A percentile compares a stretch with the other conserved stretches of the same genome.
Conservation (phyloP, 2,329 filamentous ascomycete genomes). For the Trichoderma harzianum region DNA sequence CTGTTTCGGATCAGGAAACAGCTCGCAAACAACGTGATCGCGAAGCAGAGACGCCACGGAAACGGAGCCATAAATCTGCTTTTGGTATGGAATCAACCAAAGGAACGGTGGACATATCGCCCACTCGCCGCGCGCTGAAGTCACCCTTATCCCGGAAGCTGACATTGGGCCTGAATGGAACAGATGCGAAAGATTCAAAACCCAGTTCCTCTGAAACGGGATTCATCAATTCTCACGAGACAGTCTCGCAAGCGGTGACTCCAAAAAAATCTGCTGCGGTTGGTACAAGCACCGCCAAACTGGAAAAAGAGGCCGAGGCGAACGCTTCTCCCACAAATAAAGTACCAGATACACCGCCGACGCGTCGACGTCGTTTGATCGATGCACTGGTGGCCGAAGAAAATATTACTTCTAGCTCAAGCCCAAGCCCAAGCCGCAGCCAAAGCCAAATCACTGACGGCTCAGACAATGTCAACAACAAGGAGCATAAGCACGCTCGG, state of each 20-base stretch:
- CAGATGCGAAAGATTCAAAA: background rate
- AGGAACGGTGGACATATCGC: background rate
- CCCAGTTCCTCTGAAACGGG: background rate
- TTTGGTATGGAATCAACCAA: background rate
- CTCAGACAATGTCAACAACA: background rate
- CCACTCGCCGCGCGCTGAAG: background rate
- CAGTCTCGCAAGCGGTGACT: background rate
- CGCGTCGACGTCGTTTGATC: conserved; percentile 15
- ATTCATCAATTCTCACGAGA: background rate
- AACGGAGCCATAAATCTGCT: conserved; percentile 5
- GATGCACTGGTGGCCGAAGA: conserved; percentile 18
- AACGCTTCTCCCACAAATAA: background rate
- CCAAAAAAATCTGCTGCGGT: background rate
- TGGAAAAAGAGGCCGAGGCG: background rate
- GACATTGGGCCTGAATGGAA: background rate
- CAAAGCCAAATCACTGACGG: background rate
- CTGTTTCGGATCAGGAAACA: background rate
- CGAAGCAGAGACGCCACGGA: background rate
- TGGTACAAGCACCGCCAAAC: background rate
- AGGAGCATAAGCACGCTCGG: conserved; percentile 1
- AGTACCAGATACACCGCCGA: background rate
- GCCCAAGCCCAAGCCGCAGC: background rate
- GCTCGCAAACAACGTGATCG: background rate
- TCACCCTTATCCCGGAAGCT: background rate
- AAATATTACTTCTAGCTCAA: background rate